Conservation (phyloP, 2,329 filamentous ascomycete species). For the Cryphonectria radicalis region DNA sequence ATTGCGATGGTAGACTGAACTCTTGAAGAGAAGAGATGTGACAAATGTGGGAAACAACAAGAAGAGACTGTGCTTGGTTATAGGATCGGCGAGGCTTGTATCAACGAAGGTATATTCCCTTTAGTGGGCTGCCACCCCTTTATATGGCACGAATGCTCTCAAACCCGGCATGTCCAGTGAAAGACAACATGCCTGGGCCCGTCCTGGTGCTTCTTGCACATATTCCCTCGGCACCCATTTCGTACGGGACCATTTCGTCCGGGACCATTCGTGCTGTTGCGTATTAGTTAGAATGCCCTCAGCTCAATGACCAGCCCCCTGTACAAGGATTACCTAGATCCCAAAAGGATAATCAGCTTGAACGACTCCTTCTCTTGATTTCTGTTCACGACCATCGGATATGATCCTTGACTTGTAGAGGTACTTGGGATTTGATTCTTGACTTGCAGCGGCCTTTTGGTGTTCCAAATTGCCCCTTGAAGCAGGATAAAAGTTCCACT, state of each 20-base stretch:
- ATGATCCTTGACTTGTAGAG: neutral
- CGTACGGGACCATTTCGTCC: neutral
- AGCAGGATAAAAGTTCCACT: neutral
- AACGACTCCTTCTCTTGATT: neutral
- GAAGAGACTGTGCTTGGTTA: neutral
- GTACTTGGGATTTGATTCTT: neutral
- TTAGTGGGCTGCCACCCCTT: neutral
- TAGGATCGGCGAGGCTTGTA: neutral
- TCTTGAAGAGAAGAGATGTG: neutral
- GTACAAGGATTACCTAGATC: neutral
- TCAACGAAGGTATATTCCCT: neutral
- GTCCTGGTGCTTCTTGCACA: neutral
- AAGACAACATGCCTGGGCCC: neutral
- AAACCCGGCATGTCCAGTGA: neutral
- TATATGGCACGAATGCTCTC: neutral
- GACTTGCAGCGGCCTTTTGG: neutral
- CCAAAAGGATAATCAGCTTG: neutral
- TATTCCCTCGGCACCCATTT: neutral
- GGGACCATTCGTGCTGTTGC: neutral
- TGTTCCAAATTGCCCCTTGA: neutral
- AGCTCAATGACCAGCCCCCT: neutral
- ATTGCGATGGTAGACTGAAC: neutral
- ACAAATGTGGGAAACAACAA: neutral
- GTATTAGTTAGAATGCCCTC: neutral
- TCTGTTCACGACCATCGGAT: neutral